Base-by-base conservation (phyloP, 257 asterid genomes). In the Penstemon barbatus region DNA sequence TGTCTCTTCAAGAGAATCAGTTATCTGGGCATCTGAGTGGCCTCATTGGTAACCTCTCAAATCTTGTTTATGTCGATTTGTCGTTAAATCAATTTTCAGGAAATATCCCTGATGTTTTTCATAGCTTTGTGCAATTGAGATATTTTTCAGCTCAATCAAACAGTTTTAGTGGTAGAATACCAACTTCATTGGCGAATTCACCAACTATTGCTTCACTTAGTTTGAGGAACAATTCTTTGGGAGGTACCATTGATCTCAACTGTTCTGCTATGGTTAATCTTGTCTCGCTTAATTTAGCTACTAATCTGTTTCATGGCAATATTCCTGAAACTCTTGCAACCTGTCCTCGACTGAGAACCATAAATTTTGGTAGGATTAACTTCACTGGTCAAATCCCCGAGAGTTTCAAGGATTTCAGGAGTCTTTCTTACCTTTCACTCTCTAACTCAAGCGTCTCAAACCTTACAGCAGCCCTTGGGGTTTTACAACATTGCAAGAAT, bases 181-280 rank as follows among this genome's bases (percentile, higher is more conserved):
- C 96, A 2, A 3, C 25, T 8, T 82, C 97, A 3, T 51, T 91
- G 81, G 84, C 95, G 5, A 88, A 84, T 81, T 88, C 96, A 3
- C 74, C 61, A 7, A 75, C 80, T 11, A 71, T 91, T 57, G 40
- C 37, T 50, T 71, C 78, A 0, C 82, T 91, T 69, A 81, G 76
- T 72, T 79, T 91, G 77, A 82, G 96, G 74, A 91, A 88, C 77
- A 88, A 88, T 71, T 86, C 96, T 5, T 72, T 91, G 68, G 71
- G 65, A 8, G 92, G 81, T 45, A 53, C 62, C 41, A 81, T 91
- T 63, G 78, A 78, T 51, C 80, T 91, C 65, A 91, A 91, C 54
- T 91, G 97, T 65, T 67, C 89, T 7, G 86, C 91, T 3, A 85
- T 91, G 97, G 71, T 75, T 63, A 86, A 74, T 77, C 96, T 91